Base-by-base conservation (phyloP, 805 yeast genomes). In the Metschnikowia lochheadii region DNA sequence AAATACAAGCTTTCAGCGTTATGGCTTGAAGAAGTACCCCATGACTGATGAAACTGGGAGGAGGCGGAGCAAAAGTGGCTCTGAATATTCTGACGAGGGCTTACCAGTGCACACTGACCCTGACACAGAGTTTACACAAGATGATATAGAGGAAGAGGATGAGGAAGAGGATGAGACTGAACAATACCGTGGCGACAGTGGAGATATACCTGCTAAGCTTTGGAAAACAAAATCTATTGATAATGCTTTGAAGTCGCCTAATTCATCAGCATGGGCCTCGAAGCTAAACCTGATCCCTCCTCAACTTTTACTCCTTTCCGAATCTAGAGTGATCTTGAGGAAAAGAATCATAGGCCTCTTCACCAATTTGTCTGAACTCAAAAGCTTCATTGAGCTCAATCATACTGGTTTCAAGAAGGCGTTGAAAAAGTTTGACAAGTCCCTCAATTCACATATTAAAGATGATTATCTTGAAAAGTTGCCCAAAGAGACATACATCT, bases 321-420 rank as follows among this genome's bases (percentile, higher is more conserved):
- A 35, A 84, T 82, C 68, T 75, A 70, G 79, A 53, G 75, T 78
- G 7, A 65, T 72, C 10, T 72, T 77, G 50, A 69, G 80, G 46
- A 78, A 77, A 56, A 62, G 79, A 40, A 68, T 75, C 43, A 76
- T 75, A 46, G 74, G 70, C 10, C 63, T 70, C 39, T 79, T 64
- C 59, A 72, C 80, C 15, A 71, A 76, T 3, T 57, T 77, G 34
- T 72, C 78, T 3, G 81, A 78, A 54, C 68, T 79, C 53, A 77
- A 78, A 53, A 75, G 81, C 6, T 79, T 62, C 54, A 68, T 78
- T 43, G 83, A 79, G 53, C 69, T 79, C 55, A 79, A 79, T 60
- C 72, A 72, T 46, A 78, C 81, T 18, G 82, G 81, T 13, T 78
- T 78, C 64, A 73, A 75, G 49, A 79, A 79, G 52, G 81, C 81